Conservation (phyloP, 306 rosid species). For the Senna siamea region DNA sequence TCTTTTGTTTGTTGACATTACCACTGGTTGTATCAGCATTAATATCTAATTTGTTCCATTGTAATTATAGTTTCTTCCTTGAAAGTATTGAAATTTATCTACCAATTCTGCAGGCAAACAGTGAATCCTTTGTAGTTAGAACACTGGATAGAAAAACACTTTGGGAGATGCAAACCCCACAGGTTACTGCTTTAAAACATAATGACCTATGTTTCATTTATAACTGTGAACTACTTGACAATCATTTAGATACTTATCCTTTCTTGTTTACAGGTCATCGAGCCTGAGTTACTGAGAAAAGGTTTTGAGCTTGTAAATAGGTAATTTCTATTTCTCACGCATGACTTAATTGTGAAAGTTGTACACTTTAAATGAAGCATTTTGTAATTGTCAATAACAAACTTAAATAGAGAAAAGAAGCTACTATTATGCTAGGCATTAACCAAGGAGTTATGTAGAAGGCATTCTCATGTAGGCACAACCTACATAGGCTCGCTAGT, state of each 20-base stretch:
- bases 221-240: constrained; percentile 13
- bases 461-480: background rate
- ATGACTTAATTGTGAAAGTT: constrained; percentile 10
- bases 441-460: constrained; percentile 12
- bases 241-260: constrained; percentile 29
- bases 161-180: constrained; percentile 99
- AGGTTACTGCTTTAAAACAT: constrained; percentile 55
- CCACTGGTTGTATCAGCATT: background rate
- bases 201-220: constrained; percentile 27
- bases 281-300: constrained; percentile 79
- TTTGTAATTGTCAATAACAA: constrained; percentile 8
- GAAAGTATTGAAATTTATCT: constrained; percentile 29
- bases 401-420: no score
- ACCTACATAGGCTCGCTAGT: no score
- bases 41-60: background rate
- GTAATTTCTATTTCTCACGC: constrained; percentile 50
- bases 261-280: constrained; percentile 64
- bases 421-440: background rate
- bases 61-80: constrained; percentile 21
- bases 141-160: constrained; percentile 85
- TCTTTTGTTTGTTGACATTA: background rate
- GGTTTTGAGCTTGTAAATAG: constrained; percentile 94
- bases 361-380: constrained; percentile 14
- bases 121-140: constrained; percentile 73
- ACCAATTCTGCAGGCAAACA: constrained; percentile 71